Conservation (phyloP, 2,329 filamentous ascomycete genomes). For the Trichoderma brevicompactum region DNA sequence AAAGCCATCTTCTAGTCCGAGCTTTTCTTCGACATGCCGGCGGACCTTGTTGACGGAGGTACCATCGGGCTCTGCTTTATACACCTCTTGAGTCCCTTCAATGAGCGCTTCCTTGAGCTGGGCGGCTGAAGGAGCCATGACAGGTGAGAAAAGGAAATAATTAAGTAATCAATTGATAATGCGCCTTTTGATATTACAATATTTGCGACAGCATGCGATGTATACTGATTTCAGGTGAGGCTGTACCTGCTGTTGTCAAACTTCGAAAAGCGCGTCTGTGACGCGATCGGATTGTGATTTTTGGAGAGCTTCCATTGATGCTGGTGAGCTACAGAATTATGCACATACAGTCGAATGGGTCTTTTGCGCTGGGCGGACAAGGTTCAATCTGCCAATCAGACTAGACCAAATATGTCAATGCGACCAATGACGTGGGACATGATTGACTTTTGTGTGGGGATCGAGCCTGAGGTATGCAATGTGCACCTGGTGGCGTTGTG, state of each 20-base stretch:
- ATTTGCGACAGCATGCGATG: not conserved
- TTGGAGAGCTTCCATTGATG: constrained; percentile 23
- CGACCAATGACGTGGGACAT: constrained; percentile 8
- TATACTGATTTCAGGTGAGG: not conserved
- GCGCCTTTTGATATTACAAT: not conserved
- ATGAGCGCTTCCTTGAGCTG: constrained; percentile 53
- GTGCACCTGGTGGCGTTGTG: not conserved
- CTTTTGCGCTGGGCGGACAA: not conserved
- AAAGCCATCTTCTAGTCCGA: constrained; percentile 56
- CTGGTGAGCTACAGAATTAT: not conserved
- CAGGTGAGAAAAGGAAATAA: not conserved
- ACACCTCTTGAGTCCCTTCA: constrained; percentile 53
- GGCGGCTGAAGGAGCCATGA: constrained; percentile 49
- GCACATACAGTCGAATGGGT: constrained; percentile 8
- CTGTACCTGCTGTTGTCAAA: constrained; percentile 2
- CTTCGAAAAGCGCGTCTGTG: constrained; percentile 28
- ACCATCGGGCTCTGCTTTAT: constrained; percentile 48
- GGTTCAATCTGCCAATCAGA: constrained; percentile 5
- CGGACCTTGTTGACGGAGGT: constrained; percentile 64
- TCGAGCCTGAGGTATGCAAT: constrained; percentile 20
- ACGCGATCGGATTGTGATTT: constrained; percentile 27
- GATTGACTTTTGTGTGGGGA: constrained; percentile 4
- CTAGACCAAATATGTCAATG: not conserved
- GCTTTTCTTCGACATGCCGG: constrained; percentile 53
- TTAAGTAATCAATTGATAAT: not conserved